These are phyloP conservation scores for Aspergillus carbonarius DNA, from an alignment of 2,329 filamentous ascomycete genomes.

Conservation along the genomic window DNA sequence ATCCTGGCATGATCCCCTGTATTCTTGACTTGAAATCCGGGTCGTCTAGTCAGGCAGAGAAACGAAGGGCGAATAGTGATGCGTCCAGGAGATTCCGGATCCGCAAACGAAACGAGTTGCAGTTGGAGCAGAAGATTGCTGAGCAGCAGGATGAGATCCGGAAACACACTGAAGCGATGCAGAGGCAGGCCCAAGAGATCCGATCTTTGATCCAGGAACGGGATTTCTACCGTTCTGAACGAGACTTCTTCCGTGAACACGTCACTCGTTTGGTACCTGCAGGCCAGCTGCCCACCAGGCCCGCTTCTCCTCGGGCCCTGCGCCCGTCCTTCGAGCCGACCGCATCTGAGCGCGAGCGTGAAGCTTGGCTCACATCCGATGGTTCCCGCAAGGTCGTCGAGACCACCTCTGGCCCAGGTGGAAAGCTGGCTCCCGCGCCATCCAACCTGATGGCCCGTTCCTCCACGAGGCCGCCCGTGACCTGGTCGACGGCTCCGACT, in stretches of 20 bases:
- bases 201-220: constrained; percentile 33
- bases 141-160: constrained; percentile 40
- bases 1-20: constrained; percentile 36
- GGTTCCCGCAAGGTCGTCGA: constrained; percentile 8
- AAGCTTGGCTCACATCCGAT: constrained; percentile 15
- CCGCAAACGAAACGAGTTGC: constrained; percentile 42
- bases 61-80: constrained; percentile 44
- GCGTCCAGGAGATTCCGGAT: constrained; percentile 44
- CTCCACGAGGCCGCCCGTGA: constrained; percentile 11
- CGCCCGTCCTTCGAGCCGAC: constrained; percentile 10
- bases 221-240: constrained; percentile 42
- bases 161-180: constrained; percentile 28
- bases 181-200: constrained; percentile 37
- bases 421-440: background rate
- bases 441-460: constrained; percentile 3
- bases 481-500: constrained; percentile 15
- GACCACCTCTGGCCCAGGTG: background rate
- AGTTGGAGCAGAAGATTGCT: constrained; percentile 39
- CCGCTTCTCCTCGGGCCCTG: constrained; percentile 29
- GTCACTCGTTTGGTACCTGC: constrained; percentile 27
- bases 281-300: constrained; percentile 30
- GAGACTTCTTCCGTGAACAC: constrained; percentile 41
- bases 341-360: constrained; percentile 12
- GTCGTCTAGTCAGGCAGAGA: constrained; percentile 42
- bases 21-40: constrained; percentile 43